Percentiles rank a stretch among this genome's conserved stretches.
phyloP scores from a whole-genome alignment of 1,284 basidiomycete genomes.

The Tilletia walkeri region DNA sequence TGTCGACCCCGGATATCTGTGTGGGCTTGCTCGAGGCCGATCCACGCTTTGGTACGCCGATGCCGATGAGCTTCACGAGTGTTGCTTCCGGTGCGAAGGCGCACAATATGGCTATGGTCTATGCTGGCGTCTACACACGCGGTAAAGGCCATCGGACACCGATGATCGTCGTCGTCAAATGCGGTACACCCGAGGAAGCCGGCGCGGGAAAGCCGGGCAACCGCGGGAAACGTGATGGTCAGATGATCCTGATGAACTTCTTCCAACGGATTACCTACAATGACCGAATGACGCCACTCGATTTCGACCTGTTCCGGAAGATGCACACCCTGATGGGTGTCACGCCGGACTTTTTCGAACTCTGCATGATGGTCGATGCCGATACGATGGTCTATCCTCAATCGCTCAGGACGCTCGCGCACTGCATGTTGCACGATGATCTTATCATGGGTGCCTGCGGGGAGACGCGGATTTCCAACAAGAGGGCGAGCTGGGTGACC shows the following conservation, averaged over 20 bases:
- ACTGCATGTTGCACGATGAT: slow-evolving; percentile 96
- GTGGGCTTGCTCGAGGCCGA: slow-evolving; percentile 89
- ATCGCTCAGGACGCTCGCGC: slow-evolving; percentile 42
- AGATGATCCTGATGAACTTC: slow-evolving; percentile 99
- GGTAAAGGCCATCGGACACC: slow-evolving; percentile 78
- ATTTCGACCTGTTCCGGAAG: slow-evolving; percentile 97
- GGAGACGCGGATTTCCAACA: slow-evolving; percentile 97
- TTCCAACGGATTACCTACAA: slow-evolving; percentile 98
- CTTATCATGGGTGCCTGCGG: slow-evolving; percentile 99
- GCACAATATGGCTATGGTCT: slow-evolving; percentile 95
- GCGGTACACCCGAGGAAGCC: slow-evolving; percentile 72
- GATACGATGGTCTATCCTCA: slow-evolving; percentile 64
- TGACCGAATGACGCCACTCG: slow-evolving; percentile 94
- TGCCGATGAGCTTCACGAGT: slow-evolving; percentile 89
- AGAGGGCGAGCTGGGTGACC: slow-evolving; percentile 90
- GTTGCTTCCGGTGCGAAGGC: slow-evolving; percentile 84
- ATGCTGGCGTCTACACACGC: slow-evolving; percentile 89
- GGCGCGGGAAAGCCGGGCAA: slow-evolving; percentile 92
- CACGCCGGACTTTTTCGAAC: slow-evolving; percentile 98
- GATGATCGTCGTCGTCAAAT: slow-evolving; percentile 94
- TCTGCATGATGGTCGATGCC: slow-evolving; percentile 97
- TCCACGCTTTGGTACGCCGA: slow-evolving; percentile 90
- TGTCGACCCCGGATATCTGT: slow-evolving; percentile 93
- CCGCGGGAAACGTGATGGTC: slow-evolving; percentile 96
- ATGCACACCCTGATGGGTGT: slow-evolving; percentile 94